Evolutionary conservation across 441 rosid genomes (phyloP), one percentile per base, ranked within the genome.

Genomic region (Euphorbia neoarborescens): DNA sequence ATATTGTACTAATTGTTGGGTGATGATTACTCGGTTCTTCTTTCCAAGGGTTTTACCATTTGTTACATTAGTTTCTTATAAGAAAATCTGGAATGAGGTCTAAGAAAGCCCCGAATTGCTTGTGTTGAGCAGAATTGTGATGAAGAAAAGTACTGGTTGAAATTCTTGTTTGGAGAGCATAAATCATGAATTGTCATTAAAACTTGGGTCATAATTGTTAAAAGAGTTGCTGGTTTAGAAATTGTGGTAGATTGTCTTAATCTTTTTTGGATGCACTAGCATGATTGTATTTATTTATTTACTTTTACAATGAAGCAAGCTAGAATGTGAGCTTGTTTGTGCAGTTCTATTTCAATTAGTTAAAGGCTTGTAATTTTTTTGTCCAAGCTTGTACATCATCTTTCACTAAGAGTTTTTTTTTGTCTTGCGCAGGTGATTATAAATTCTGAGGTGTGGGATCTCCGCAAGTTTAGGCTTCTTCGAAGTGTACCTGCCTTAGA

Each of bases 371-470:
- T 28, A 11, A 22, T 48, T 46, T 66, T 2, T 11, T 57, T 13
- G 8, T 7, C 30, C 28, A 4, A 10, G 13, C 12, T 27, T 27
- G 17, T 0, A 19, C 60, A 22, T 32, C n/a, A 17, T 65, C 34
- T 40, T 62, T 68, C 42, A 12, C 51, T 68, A 35, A 65, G 59
- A 17, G 32, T 34, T 25, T 8, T 25, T 8, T 40, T 32, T 76
- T 48, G 20, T 35, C 48, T 20, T 63, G 20, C 25, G 67, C 88
- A 94, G 99, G 96, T 92, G 59, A 89, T 94, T 51, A 89, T 92
- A 75, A 94, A 94, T 78, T 90, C 99, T 0, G 99, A 94, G 83
- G 98, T 94, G 56, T 94, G 99, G 99, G 99, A 94, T 83, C 83
- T 94, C 67, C 81, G 98, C 68, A 90, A 87, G 53, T 84, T 82